phyloP scores from a whole-genome alignment of 306 rosid genomes.

The Glycyrrhiza uralensis region DNA sequence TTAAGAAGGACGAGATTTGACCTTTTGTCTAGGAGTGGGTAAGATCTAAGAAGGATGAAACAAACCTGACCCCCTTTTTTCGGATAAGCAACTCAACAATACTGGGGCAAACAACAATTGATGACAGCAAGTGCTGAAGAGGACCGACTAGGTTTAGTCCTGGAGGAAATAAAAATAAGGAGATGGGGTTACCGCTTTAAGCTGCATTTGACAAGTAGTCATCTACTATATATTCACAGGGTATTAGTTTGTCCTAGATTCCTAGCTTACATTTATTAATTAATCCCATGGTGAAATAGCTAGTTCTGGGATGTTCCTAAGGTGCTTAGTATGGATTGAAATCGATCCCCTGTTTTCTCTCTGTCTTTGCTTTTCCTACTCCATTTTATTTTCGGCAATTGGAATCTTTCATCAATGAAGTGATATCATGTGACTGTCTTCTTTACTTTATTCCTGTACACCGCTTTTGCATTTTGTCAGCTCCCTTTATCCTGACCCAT shows the following conservation, averaged over 20 bases:
- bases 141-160: neutral
- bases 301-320: constrained; percentile 15
- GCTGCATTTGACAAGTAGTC: no score
- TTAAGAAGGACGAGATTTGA: neutral
- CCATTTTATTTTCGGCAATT: neutral
- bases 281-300: neutral
- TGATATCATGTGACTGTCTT: neutral
- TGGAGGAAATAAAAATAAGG: neutral
- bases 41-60: neutral
- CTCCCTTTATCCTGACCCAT: neutral
- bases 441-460: constrained; percentile 24
- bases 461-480: neutral
- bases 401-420: constrained; percentile 23
- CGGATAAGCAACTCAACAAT: neutral
- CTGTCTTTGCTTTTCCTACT: neutral
- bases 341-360: constrained; percentile 14
- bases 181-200: no score
- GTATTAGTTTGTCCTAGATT: neutral
- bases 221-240: no score
- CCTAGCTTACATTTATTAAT: neutral
- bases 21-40: neutral
- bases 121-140: neutral
- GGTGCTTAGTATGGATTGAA: neutral
- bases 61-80: neutral
- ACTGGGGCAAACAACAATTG: neutral